Evolutionary conservation across 2,329 filamentous ascomycete genomes (phyloP).

Genomic region (Diaporthe helianthi): DNA sequence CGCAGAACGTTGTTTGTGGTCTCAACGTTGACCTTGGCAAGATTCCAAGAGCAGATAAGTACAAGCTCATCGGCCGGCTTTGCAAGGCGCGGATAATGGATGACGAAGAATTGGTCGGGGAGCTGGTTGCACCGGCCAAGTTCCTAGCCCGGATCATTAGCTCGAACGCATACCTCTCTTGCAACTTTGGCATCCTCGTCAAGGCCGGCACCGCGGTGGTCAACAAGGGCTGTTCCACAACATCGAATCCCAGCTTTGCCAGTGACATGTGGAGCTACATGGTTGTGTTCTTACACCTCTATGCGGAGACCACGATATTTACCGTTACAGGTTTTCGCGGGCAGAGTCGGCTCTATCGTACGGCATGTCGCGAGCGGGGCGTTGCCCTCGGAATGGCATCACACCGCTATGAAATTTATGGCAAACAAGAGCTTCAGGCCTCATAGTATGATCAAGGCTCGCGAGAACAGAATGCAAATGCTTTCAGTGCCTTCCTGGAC

Average conservation of each 20-base stretch:
- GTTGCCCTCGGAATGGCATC: not conserved
- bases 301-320: not conserved
- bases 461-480: not conserved
- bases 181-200: conserved; percentile 2
- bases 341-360: not conserved
- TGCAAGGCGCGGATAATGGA: too few species aligned
- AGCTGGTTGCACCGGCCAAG: too few species aligned
- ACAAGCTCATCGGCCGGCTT: too few species aligned
- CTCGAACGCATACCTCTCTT: not conserved
- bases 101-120: too few species aligned
- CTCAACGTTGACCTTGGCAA: too few species aligned
- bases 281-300: not conserved
- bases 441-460: not conserved
- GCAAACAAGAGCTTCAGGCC: not conserved
- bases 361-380: not conserved
- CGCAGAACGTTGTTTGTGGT: too few species aligned
- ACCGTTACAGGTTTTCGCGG: not conserved
- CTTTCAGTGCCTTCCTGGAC: not conserved
- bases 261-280: conserved; percentile 8
- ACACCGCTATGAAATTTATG: not conserved
- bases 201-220: not conserved
- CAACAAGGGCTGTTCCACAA: conserved; percentile 5
- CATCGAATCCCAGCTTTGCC: conserved; percentile 7
- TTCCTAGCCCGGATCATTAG: too few species aligned
- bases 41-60: too few species aligned